Percentiles rank a stretch among this genome's conserved stretches.
These are phyloP conservation scores for Microbotryomycetes sp. DNA, from an alignment of 1,284 basidiomycete genomes.

Conservation along the genomic window DNA sequence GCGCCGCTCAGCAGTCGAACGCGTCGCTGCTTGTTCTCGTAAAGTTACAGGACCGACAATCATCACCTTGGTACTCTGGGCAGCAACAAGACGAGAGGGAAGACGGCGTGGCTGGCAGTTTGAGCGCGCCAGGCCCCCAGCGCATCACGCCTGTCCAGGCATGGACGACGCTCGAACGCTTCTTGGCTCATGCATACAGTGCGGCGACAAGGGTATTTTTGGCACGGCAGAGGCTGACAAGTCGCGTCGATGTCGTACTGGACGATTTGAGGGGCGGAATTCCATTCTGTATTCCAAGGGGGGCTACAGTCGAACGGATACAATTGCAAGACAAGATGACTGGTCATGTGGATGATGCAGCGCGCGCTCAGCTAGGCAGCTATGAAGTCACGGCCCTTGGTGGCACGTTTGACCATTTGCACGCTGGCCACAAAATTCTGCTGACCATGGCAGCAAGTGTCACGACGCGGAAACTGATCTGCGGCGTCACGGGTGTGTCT, in stretches of 20 bases:
- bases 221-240: background rate
- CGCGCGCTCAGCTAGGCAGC: background rate
- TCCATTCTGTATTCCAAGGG: conserved; percentile 1
- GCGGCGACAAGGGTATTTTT: conserved; percentile 10
- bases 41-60: background rate
- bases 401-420: conserved; percentile 93
- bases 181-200: conserved; percentile 12
- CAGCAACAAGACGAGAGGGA: no score
- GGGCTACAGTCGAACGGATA: background rate
- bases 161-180: conserved; percentile 6
- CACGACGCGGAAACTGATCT: conserved; percentile 67
- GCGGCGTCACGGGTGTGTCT: conserved; percentile 69
- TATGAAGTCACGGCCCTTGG: conserved; percentile 48
- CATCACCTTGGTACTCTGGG: background rate
- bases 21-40: background rate
- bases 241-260: conserved; percentile 16
- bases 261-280: conserved; percentile 9
- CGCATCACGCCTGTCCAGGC: background rate
- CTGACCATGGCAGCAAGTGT: conserved; percentile 85
- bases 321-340: background rate
- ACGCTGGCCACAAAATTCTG: conserved; percentile 95
- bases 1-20: background rate
- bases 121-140: background rate
- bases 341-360: background rate
- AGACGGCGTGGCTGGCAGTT: background rate